Conservation (phyloP, 1,284 basidiomycete genomes). For the Moesziomyces aphidis region DNA sequence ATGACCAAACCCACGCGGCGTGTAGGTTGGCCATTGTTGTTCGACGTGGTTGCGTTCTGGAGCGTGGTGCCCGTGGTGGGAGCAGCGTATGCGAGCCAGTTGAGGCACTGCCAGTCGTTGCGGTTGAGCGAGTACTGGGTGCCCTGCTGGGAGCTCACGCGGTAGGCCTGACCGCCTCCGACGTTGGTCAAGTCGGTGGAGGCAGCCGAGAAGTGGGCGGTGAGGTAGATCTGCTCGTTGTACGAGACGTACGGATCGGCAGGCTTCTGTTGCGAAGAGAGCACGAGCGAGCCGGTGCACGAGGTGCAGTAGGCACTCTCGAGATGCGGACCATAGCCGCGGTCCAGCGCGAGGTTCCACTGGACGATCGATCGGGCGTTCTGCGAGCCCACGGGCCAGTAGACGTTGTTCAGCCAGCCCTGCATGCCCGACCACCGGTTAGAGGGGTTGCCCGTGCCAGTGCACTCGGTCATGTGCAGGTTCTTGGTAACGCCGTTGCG, state of each 20-base stretch:
- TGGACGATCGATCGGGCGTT: conserved; percentile 32
- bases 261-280: conserved; percentile 29
- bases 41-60: conserved; percentile 12
- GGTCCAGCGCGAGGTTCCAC: conserved; percentile 57
- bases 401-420: conserved; percentile 50
- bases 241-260: conserved; percentile 26
- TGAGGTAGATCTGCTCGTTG: conserved; percentile 49
- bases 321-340: conserved; percentile 44
- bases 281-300: conserved; percentile 44
- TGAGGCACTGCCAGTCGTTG: conserved; percentile 31
- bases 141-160: conserved; percentile 16
- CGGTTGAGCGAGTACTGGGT: conserved; percentile 12
- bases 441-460: conserved; percentile 26
- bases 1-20: conserved; percentile 42
- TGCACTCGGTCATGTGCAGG: conserved; percentile 55
- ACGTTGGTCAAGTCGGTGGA: conserved; percentile 40
- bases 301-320: conserved; percentile 34
- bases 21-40: conserved; percentile 6
- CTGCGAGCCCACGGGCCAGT: conserved; percentile 37
- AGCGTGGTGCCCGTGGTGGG: conserved; percentile 13
- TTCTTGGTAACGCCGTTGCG: conserved; percentile 21
- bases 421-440: conserved; percentile 32
- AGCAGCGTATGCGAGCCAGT: conserved; percentile 45
- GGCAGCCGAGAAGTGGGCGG: conserved; percentile 42
- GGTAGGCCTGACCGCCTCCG: conserved; percentile 42